Percentiles rank a stretch among this genome's conserved stretches.
These are phyloP conservation scores for Penicillium sp. DNA, from an alignment of 2,329 filamentous ascomycete species.

Conservation along the genomic window DNA sequence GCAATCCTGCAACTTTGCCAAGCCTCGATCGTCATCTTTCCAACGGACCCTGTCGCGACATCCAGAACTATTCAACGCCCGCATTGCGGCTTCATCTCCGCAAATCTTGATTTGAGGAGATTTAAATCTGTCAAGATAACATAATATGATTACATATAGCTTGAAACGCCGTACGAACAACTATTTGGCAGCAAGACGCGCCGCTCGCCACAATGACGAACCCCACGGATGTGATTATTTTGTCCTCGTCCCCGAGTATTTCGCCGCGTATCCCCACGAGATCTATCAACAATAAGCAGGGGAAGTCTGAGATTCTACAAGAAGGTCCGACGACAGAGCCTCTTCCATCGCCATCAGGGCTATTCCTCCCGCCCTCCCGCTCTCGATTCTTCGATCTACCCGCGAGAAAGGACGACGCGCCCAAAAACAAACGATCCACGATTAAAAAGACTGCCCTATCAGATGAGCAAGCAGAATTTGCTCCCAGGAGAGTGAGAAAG, in stretches of 20 bases:
- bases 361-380: slow-evolving; percentile 28
- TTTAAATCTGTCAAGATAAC: not conserved
- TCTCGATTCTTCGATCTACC: slow-evolving; percentile 34
- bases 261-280: slow-evolving; percentile 39
- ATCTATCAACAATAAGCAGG: slow-evolving; percentile 19
- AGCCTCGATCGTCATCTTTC: slow-evolving; percentile 29
- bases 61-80: slow-evolving; percentile 1
- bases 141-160: not conserved
- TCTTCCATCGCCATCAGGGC: slow-evolving; percentile 33
- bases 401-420: slow-evolving; percentile 11
- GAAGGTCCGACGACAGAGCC: slow-evolving; percentile 30
- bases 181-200: slow-evolving; percentile 1
- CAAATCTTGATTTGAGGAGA: not conserved
- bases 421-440: slow-evolving; percentile 18
- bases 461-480: slow-evolving; percentile 12
- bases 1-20: slow-evolving; percentile 42
- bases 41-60: slow-evolving; percentile 1
- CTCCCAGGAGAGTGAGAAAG: slow-evolving; percentile 19
- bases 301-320: slow-evolving; percentile 25
- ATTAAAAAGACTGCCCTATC: slow-evolving; percentile 16
- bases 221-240: slow-evolving; percentile 42
- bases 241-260: slow-evolving; percentile 49
- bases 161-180: not conserved
- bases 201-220: slow-evolving; percentile 42
- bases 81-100: not conserved